A percentile compares a stretch with the other conserved stretches of the same genome.
Evolutionary conservation across 202 grass and related monocot genomes (phyloP).

Genomic region (Digitaria exilis): DNA sequence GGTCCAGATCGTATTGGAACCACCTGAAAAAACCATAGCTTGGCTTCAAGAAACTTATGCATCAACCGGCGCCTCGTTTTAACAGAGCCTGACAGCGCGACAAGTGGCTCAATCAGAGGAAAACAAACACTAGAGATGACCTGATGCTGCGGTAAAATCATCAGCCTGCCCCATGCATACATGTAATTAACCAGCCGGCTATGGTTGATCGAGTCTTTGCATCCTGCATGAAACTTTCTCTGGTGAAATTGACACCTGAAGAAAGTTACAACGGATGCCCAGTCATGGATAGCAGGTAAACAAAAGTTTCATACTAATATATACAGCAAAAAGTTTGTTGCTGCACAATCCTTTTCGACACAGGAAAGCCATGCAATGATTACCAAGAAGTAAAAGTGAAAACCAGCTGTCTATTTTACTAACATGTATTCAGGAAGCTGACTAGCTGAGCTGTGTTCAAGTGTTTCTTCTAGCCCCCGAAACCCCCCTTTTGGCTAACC

Average conservation of each 20-base stretch:
- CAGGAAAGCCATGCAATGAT: neutral
- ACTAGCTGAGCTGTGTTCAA: neutral
- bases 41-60: slow-evolving; percentile 23
- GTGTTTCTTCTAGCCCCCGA: neutral
- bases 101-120: neutral
- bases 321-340: neutral
- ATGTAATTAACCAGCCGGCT: neutral
- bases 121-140: slow-evolving; percentile 21
- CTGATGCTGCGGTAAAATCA: slow-evolving; percentile 14
- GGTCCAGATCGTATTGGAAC: neutral
- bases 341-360: neutral
- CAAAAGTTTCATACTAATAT: neutral
- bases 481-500: neutral
- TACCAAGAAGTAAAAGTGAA: neutral
- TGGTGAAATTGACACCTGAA: neutral
- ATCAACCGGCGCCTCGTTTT: neutral
- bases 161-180: neutral
- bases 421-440: neutral
- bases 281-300: neutral
- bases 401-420: neutral
- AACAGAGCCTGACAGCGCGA: neutral
- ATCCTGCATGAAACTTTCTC: neutral
- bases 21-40: slow-evolving; percentile 3
- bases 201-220: neutral
- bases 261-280: slow-evolving; percentile 20